A percentile compares a stretch with the other conserved stretches of the same genome.
These are phyloP conservation scores for Gonapodya prolifera DNA, from an alignment of 192 early-diverging fungal genomes.

Conservation along the genomic window DNA sequence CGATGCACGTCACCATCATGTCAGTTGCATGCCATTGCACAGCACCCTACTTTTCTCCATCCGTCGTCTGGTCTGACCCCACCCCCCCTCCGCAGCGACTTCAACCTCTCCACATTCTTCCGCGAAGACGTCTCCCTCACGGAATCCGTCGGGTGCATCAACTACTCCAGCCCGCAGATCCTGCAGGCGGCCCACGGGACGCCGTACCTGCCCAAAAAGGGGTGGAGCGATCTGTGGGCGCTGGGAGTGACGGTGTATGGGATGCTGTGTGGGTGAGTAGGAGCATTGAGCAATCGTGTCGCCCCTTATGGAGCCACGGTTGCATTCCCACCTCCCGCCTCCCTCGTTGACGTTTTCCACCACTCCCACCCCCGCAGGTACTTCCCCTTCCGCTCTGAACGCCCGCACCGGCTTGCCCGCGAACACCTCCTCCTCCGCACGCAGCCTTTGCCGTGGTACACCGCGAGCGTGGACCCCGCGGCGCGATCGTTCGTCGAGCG, in stretches of 20 bases:
- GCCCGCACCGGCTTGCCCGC: not conserved
- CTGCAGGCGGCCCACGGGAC: not conserved
- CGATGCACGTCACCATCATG: not conserved
- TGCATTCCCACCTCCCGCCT: no score
- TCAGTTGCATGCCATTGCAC: not conserved
- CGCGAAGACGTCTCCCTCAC: not conserved
- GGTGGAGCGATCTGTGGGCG: not conserved
- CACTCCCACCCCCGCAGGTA: no score
- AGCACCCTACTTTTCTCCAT: not conserved
- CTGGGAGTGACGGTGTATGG: not conserved
- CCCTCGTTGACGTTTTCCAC: no score
- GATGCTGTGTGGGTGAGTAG: not conserved
- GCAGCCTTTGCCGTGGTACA: not conserved
- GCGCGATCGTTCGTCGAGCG: not conserved
- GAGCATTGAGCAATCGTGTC: no score
- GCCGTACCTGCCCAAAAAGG: not conserved
- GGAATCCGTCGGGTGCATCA: not conserved
- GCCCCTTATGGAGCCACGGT: no score
- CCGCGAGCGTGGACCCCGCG: not conserved
- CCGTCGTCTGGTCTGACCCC: not conserved
- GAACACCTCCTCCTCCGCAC: not conserved
- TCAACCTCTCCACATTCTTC: constrained; percentile 1
- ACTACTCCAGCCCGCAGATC: constrained; percentile 2
- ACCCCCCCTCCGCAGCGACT: not conserved
- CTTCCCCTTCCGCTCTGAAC: constrained; percentile 3